A percentile compares a stretch with the other conserved stretches of the same genome.
These are phyloP conservation scores for Colletotrichum euphorbiae DNA, from an alignment of 2,329 filamentous ascomycete species.

Conservation along the genomic window DNA sequence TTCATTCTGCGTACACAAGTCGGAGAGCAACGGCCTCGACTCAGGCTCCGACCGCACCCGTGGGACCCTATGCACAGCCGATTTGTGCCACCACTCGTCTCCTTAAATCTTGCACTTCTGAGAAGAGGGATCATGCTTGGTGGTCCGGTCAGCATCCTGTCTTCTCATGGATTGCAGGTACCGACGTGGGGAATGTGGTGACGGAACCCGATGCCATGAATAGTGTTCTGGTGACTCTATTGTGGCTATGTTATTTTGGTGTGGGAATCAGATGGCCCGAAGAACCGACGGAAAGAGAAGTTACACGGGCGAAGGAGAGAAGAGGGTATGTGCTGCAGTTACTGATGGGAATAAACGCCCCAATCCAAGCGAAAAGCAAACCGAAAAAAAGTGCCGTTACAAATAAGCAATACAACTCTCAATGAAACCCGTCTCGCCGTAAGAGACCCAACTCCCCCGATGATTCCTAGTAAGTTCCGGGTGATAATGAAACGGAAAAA, in stretches of 20 bases:
- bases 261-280: background rate
- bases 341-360: constrained; percentile 31
- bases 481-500: background rate
- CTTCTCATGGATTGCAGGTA: background rate
- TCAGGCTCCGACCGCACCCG: constrained; percentile 17
- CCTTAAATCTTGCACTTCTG: constrained; percentile 5
- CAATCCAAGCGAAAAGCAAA: constrained; percentile 21
- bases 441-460: constrained; percentile 31
- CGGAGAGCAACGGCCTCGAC: constrained; percentile 8
- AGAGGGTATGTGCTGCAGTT: constrained; percentile 36
- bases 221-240: constrained; percentile 35
- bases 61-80: constrained; percentile 5
- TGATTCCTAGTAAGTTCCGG: constrained; percentile 18
- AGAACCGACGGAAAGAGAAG: constrained; percentile 2
- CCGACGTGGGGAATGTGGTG: constrained; percentile 3
- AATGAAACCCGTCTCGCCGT: constrained; percentile 20
- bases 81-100: constrained; percentile 1
- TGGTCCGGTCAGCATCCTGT: background rate
- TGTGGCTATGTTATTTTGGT: constrained; percentile 23
- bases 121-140: constrained; percentile 9
- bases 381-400: constrained; percentile 7
- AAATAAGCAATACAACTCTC: constrained; percentile 26
- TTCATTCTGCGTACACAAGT: background rate
- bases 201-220: constrained; percentile 20
- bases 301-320: constrained; percentile 30